Percentiles rank a stretch among this genome's conserved stretches.
phyloP scores from a whole-genome alignment of 176 grass and related monocot species.

The Carex littledalei region DNA sequence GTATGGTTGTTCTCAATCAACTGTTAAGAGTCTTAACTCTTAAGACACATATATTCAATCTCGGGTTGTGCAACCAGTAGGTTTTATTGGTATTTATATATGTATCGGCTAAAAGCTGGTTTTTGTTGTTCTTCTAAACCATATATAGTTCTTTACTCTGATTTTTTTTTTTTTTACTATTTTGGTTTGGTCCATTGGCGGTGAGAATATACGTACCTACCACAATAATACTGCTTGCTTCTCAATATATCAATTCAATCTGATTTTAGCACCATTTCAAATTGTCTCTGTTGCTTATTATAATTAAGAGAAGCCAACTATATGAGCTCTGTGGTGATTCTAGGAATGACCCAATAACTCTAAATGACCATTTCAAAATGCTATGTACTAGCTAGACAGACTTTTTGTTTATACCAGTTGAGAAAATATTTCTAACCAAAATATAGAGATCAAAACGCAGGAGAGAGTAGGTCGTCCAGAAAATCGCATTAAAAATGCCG shows the following conservation, averaged over 20 bases:
- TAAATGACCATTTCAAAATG: background rate
- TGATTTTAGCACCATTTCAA: background rate
- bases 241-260: background rate
- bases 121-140: too few species aligned
- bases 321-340: background rate
- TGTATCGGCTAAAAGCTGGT: too few species aligned
- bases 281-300: background rate
- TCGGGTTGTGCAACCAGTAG: too few species aligned
- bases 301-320: background rate
- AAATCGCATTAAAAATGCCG: constrained; percentile 46
- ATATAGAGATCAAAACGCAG: constrained; percentile 63
- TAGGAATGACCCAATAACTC: background rate
- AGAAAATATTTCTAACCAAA: constrained; percentile 29
- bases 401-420: background rate
- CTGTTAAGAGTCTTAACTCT: too few species aligned
- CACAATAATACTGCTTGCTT: background rate
- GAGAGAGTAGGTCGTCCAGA: constrained; percentile 64
- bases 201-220: background rate
- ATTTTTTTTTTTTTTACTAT: too few species aligned
- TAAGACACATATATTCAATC: too few species aligned
- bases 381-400: background rate
- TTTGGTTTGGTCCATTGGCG: background rate
- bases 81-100: too few species aligned
- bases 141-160: too few species aligned
- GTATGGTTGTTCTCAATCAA: too few species aligned